Evolutionary conservation across 2,329 filamentous ascomycete species (phyloP).

Genomic region (Venturia oleaginea): DNA sequence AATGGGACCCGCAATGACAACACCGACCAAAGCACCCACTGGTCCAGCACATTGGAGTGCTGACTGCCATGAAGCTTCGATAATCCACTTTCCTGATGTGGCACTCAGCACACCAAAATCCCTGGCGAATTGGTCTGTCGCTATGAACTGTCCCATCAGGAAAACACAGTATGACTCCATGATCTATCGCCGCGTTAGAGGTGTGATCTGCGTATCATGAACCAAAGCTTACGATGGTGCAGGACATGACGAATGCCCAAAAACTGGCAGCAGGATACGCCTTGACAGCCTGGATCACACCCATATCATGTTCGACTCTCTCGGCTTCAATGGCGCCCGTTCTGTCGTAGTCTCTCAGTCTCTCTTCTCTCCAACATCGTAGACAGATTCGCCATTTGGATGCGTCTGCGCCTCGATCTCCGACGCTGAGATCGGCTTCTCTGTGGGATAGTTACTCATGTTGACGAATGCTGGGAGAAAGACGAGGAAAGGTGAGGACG

Average conservation of each 20-base stretch:
- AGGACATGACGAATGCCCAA: constrained; percentile 79
- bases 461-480: constrained; percentile 20
- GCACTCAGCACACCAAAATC: constrained; percentile 32
- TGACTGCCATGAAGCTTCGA: constrained; percentile 39
- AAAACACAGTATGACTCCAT: constrained; percentile 83
- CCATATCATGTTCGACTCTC: constrained; percentile 35
- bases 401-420: constrained; percentile 25
- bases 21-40: constrained; percentile 38
- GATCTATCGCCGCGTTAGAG: constrained; percentile 8
- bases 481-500: constrained; percentile 19
- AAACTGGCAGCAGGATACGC: constrained; percentile 79
- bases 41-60: constrained; percentile 38
- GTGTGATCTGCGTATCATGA: not conserved
- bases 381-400: constrained; percentile 22
- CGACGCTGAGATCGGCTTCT: constrained; percentile 24
- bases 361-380: constrained; percentile 24
- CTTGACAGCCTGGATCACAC: constrained; percentile 62
- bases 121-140: constrained; percentile 37
- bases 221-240: constrained; percentile 58
- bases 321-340: constrained; percentile 18
- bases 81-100: constrained; percentile 25
- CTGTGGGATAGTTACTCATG: constrained; percentile 25
- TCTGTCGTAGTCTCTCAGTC: constrained; percentile 20
- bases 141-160: constrained; percentile 72
- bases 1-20: constrained; percentile 38